Percentiles rank a stretch among this genome's conserved stretches.
Evolutionary conservation across 2,329 filamentous ascomycete genomes (phyloP).

Genomic region (Rhynchosporium agropyri): DNA sequence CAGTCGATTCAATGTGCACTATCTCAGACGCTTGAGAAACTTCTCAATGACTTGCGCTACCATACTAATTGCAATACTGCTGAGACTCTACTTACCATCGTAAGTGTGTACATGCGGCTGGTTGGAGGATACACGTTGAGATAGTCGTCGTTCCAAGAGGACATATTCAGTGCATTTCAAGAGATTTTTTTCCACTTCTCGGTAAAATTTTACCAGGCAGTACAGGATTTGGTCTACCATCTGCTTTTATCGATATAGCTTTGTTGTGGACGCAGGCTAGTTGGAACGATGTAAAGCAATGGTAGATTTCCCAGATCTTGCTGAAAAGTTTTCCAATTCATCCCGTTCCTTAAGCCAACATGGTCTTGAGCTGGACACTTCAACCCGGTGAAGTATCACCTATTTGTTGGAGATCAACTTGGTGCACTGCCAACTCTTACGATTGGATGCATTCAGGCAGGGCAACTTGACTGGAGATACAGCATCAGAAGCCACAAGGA

Average conservation of each 20-base stretch:
- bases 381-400: not conserved
- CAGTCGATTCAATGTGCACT: not conserved
- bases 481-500: not conserved
- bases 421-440: not conserved
- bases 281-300: not conserved
- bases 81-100: no score
- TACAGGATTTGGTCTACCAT: not conserved
- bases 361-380: conserved; percentile 1
- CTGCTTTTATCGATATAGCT: not conserved
- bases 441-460: not conserved
- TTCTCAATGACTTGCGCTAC: not conserved
- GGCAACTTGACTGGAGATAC: not conserved
- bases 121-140: not conserved
- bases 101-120: not conserved
- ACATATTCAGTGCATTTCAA: not conserved
- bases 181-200: not conserved
- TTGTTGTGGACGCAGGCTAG: not conserved
- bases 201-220: not conserved
- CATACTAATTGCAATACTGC: no score
- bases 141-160: not conserved
- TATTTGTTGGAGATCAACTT: not conserved
- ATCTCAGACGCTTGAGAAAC: not conserved
- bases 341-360: not conserved
- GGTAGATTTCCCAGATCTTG: not conserved
- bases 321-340: not conserved